Evolutionary conservation across 805 yeast genomes (phyloP).

Genomic region (Suhomyces xylopsoci): DNA sequence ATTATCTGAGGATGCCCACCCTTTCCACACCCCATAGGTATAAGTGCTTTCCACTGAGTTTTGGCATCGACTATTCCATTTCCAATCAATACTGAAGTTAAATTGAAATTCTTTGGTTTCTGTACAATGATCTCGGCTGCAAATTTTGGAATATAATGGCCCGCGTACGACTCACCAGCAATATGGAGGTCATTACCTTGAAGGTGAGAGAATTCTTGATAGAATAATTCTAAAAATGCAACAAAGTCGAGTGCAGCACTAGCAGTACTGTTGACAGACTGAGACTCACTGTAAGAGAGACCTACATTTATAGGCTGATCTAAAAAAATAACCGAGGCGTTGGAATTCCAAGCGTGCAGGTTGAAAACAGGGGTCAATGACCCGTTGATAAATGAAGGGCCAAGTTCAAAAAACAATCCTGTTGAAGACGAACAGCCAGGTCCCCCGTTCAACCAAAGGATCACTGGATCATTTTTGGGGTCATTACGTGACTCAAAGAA

Average conservation of each 20-base stretch:
- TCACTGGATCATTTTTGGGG: conserved; percentile 29
- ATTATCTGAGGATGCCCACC: conserved; percentile 40
- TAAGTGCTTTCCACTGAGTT: conserved; percentile 36
- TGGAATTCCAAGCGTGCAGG: conserved; percentile 28
- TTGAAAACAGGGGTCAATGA: conserved; percentile 22
- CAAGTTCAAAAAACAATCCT: conserved; percentile 29
- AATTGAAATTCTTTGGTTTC: conserved; percentile 22
- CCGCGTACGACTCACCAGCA: conserved; percentile 25
- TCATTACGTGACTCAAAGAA: conserved; percentile 31
- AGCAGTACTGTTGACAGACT: conserved; percentile 11
- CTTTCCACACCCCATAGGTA: conserved; percentile 46
- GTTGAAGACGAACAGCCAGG: conserved; percentile 29
- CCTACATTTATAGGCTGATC: conserved; percentile 26
- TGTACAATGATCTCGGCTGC: conserved; percentile 18
- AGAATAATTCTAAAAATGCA: conserved; percentile 22
- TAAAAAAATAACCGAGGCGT: conserved; percentile 25
- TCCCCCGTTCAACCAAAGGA: conserved; percentile 32
- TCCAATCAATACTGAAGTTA: conserved; percentile 40
- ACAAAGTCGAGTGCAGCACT: conserved; percentile 19
- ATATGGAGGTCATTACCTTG: conserved; percentile 18
- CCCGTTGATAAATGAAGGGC: conserved; percentile 23
- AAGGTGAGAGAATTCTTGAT: conserved; percentile 19
- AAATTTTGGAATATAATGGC: conserved; percentile 23
- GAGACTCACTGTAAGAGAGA: conserved; percentile 17
- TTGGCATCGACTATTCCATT: conserved; percentile 44